Percentiles rank a stretch among this genome's conserved stretches.
Conservation (phyloP, 768 basidiomycete species). For the Trametes gibbosa region DNA sequence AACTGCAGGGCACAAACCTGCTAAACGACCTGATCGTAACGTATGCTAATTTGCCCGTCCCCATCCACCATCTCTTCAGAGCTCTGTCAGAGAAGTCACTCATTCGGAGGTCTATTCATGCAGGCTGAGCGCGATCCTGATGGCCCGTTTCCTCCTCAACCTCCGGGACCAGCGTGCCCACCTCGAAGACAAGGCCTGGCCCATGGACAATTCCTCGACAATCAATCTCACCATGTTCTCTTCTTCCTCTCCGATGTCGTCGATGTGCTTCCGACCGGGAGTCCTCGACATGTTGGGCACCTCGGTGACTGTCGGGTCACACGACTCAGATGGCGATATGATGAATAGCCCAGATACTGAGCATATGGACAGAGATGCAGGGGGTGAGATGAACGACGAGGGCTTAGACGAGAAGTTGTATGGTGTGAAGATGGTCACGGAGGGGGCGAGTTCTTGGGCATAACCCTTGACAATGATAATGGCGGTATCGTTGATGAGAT, state of each 20-base stretch:
- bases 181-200: not conserved
- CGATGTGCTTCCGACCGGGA: not conserved
- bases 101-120: not conserved
- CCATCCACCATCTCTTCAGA: not conserved
- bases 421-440: not conserved
- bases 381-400: not conserved
- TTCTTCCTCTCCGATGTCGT: not conserved
- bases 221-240: not conserved
- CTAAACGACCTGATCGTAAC: slow-evolving; percentile 17
- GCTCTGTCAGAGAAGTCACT: too few relatives aligned
- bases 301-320: not conserved
- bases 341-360: not conserved
- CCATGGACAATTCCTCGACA: not conserved
- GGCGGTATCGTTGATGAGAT: too few relatives aligned
- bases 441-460: not conserved
- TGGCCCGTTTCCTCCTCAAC: slow-evolving; percentile 19
- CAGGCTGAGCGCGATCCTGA: slow-evolving; percentile 17
- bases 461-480: not conserved
- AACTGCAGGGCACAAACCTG: slow-evolving; percentile 2
- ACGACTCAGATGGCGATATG: not conserved
- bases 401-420: not conserved
- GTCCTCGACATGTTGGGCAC: slow-evolving; percentile 7
- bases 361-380: not conserved
- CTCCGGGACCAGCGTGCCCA: slow-evolving; percentile 11
- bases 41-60: slow-evolving; percentile 1